Conservation (phyloP, 2,329 filamentous ascomycete genomes). For the Trichophaea hybrida region DNA sequence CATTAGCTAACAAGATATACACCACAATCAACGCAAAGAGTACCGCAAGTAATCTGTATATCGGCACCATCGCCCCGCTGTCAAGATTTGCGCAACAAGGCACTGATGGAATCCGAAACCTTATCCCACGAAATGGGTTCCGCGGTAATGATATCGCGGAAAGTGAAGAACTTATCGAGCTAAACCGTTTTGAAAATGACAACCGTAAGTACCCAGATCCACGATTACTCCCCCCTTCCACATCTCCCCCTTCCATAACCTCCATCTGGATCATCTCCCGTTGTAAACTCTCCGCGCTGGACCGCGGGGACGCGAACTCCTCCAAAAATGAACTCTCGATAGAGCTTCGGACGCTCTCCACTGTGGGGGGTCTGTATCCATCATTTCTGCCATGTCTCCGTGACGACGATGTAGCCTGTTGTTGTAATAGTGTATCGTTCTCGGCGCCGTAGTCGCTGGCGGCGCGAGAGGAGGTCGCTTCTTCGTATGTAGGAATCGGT, state of each 20-base stretch:
- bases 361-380: constrained; percentile 66
- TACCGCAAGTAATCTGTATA: constrained; percentile 19
- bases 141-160: constrained; percentile 28
- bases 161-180: constrained; percentile 28
- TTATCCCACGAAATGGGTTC: constrained; percentile 16
- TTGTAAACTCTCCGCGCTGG: constrained; percentile 51
- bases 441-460: constrained; percentile 58
- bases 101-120: constrained; percentile 12
- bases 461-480: constrained; percentile 52
- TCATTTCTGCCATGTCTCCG: constrained; percentile 35
- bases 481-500: constrained; percentile 72
- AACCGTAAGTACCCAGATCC: constrained; percentile 24
- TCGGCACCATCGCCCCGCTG: constrained; percentile 13
- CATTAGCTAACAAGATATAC: constrained; percentile 17
- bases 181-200: constrained; percentile 30
- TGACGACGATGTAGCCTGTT: neutral
- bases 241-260: constrained; percentile 45
- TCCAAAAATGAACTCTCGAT: constrained; percentile 36
- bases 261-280: constrained; percentile 83
- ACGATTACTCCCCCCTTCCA: constrained; percentile 8
- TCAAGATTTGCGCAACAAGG: constrained; percentile 10
- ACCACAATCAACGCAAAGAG: constrained; percentile 17
- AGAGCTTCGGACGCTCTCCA: constrained; percentile 55
- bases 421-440: constrained; percentile 38
- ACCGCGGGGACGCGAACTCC: constrained; percentile 39